phyloP scores from a whole-genome alignment of 2,329 filamentous ascomycete species.

The Rutstroemia sydowiana region DNA sequence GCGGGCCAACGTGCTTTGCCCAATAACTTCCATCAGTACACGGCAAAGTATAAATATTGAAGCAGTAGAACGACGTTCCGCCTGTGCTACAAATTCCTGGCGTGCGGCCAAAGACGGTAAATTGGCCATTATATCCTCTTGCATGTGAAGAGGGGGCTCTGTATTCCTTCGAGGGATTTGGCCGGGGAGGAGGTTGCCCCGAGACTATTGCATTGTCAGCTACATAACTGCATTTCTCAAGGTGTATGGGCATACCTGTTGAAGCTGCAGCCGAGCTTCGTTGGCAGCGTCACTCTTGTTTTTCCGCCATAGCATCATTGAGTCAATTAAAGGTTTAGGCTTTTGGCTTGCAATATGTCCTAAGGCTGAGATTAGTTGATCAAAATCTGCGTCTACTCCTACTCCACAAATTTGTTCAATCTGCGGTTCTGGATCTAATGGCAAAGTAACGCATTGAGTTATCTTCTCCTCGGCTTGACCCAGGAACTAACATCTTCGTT shows the following conservation, averaged over 20 bases:
- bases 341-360: conserved; percentile 92
- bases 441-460: conserved; percentile 73
- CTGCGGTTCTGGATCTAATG: conserved; percentile 72
- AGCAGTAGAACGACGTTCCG: conserved; percentile 84
- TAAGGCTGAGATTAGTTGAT: conserved; percentile 86
- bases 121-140: conserved; percentile 14
- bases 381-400: conserved; percentile 80
- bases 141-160: conserved; percentile 43
- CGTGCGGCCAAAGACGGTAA: conserved; percentile 34
- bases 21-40: conserved; percentile 88
- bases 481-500: conserved; percentile 60
- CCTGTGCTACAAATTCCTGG: conserved; percentile 68
- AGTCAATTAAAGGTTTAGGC: conserved; percentile 91
- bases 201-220: conserved; percentile 15
- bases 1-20: conserved; percentile 73
- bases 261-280: conserved; percentile 53
- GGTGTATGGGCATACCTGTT: conserved; percentile 34
- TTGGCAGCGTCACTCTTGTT: conserved; percentile 85
- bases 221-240: not conserved
- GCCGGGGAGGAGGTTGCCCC: conserved; percentile 18
- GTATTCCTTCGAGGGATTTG: conserved; percentile 62
- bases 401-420: conserved; percentile 88
- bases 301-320: conserved; percentile 97
- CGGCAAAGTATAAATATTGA: conserved; percentile 95
- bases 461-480: conserved; percentile 95